Base-by-base conservation (phyloP, 2,329 filamentous ascomycete species). In the Fusarium pilosicola region DNA sequence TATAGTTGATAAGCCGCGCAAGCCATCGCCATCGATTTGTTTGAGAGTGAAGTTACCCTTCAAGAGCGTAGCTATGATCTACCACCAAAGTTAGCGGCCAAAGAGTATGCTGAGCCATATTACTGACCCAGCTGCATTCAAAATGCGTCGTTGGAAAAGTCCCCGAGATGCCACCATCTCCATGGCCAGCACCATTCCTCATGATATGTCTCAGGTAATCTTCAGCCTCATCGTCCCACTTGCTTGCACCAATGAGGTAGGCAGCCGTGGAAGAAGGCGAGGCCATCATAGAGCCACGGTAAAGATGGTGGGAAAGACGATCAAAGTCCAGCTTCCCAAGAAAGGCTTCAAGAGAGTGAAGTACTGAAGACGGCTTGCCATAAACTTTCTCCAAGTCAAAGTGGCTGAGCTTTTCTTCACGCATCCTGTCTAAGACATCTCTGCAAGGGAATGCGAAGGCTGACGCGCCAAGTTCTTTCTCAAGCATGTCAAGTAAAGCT, bases 131-230 rank as follows among this genome's bases (percentile, higher is more conserved):
- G 32, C 62, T 65, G 8, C 45, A 52, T 11, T 65, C 55, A 11
- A 65, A 65, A 32, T 65, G 55, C 1, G 55, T 65, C 32, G 46
- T 65, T 2, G 62, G 62, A 38, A 32, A 52, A 0, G 55, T 65
- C 1, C 55, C 62, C 3, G 46, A 34, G 20, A 60, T 60, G 2
- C 62, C 55, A 4, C 62, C 62, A 9, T 51, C 45, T 5, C 62
- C 62, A n/a, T 52, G 55, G 1, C 62, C 62, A 18, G 62, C 22
- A 17, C 62, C 62, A 15, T 32, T 13, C 7, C 4, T 38, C 6
- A 65, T 6, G 1, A 41, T 4, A 26, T 65, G 55, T 1, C 22
- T 44, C 5, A 65, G 24, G 3, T 65, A 60, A 7, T 18, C 2
- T 18, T 65, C 62, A n/a, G 55, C 62, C 24, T 44, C 24, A 1